These are phyloP conservation scores for Omphalea diandra DNA, from an alignment of 441 rosid genomes.

Conservation along the genomic window DNA sequence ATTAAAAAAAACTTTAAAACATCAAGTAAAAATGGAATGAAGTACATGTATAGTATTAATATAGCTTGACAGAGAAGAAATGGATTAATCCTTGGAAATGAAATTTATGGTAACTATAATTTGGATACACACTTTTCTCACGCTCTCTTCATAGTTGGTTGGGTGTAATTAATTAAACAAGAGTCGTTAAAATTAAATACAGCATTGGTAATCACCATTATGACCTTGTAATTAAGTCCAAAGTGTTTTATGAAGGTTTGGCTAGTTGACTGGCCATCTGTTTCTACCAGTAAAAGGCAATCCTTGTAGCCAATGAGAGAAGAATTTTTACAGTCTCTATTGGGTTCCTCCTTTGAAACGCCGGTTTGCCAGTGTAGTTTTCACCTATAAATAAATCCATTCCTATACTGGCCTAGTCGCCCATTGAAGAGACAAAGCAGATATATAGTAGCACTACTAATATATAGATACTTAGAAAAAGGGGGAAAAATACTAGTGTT, in stretches of 20 bases:
- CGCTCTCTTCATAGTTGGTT: neutral
- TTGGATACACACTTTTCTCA: neutral
- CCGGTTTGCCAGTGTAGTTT: neutral
- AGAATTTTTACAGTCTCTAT: neutral
- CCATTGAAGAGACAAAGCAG: neutral
- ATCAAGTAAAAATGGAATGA: too few relatives aligned
- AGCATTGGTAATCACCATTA: too few relatives aligned
- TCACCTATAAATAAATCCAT: slow-evolving; percentile 14
- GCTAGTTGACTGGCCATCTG: slow-evolving; percentile 12
- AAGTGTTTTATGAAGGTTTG: neutral
- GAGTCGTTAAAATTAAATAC: neutral
- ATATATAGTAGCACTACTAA: neutral
- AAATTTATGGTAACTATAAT: neutral
- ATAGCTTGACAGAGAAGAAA: neutral
- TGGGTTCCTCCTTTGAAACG: slow-evolving; percentile 11
- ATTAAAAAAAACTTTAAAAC: too few relatives aligned
- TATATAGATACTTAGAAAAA: neutral
- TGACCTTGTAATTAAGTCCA: slow-evolving; percentile 7
- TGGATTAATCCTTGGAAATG: neutral
- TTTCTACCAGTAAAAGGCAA: neutral
- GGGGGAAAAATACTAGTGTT: neutral
- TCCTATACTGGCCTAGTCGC: neutral
- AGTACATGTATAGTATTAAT: too few relatives aligned
- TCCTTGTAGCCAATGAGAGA: slow-evolving; percentile 14
- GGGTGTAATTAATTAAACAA: neutral